Base-by-base conservation (phyloP, 805 yeast species). In the Candida morakotiae region DNA sequence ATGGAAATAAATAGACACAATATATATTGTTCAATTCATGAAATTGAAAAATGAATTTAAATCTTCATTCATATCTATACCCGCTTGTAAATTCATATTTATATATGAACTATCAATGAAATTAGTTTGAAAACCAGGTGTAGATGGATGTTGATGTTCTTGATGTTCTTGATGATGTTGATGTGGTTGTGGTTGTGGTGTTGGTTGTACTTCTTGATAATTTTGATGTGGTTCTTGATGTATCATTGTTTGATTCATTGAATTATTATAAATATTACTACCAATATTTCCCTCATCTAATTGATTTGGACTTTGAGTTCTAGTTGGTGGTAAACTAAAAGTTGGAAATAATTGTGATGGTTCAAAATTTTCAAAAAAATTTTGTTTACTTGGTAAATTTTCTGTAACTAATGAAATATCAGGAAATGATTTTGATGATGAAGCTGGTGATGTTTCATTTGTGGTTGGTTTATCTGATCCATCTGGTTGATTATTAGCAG, bases 381-480 rank as follows among this genome's bases (percentile, higher is more conserved):
- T 62, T 39, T 52, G 60, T 29, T 67, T 64, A 23, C 73, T 64
- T 15, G 83, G 67, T 40, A 75, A 60, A 41, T 64, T 70, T 39
- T 70, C 70, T 7, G 82, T 74, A 36, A 78, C 72, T 33, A 79
- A 67, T 13, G 79, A 65, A 58, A 80, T 78, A 25, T 71, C 75
- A 21, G 74, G 72, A 41, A 81, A 66, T 9, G 70, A 62, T 25
- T 55, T 54, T 9, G 56, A 47, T 4, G 68, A 60, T 23, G 65
- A 57, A 3, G 57, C 31, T 1, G 71, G 71, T 2, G 70, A 62
- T 13, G 55, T 54, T 19, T 57, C 64, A 20, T 45, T 45, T 10
- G 40, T 33, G 5, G 37, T 28, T 9, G 28, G 24, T 14, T 34
- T 29, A 25, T 30, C 21, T 15, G 24, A 15, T 6, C 30, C 34